Percentiles rank a stretch among this genome's conserved stretches.
These are phyloP conservation scores for Blastobotrys chiropterorum DNA, from an alignment of 805 yeast species.

Conservation along the genomic window DNA sequence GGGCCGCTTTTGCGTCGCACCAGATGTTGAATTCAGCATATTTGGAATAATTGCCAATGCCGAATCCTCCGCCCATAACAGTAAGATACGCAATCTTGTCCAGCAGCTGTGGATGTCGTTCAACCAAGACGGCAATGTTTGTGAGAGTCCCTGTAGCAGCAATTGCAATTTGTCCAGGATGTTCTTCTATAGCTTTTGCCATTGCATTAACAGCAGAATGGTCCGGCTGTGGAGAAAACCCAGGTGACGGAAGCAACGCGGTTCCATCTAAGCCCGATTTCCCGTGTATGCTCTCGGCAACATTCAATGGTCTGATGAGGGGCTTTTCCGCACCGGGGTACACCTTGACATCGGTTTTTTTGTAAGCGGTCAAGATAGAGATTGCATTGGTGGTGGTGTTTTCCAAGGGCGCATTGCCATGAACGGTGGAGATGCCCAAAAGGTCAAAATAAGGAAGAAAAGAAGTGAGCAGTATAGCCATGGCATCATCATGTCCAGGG, in stretches of 20 bases:
- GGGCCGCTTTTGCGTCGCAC: constrained; percentile 74
- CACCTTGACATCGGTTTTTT: constrained; percentile 47
- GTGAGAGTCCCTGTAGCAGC: constrained; percentile 78
- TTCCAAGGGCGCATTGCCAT: constrained; percentile 61
- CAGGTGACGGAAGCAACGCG: constrained; percentile 47
- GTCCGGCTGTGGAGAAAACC: constrained; percentile 27
- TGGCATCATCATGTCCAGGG: constrained; percentile 86
- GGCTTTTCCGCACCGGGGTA: constrained; percentile 62
- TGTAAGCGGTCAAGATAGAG: constrained; percentile 56
- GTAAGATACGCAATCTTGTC: constrained; percentile 46
- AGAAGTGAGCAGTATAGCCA: constrained; percentile 61
- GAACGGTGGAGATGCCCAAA: constrained; percentile 67
- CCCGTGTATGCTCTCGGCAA: constrained; percentile 68
- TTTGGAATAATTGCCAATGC: constrained; percentile 42
- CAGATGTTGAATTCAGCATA: constrained; percentile 71
- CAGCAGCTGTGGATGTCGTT: constrained; percentile 48
- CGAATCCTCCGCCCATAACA: constrained; percentile 70
- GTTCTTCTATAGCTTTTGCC: constrained; percentile 37
- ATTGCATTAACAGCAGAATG: constrained; percentile 37
- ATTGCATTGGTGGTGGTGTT: constrained; percentile 66
- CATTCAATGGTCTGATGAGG: constrained; percentile 40
- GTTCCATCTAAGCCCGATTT: constrained; percentile 75
- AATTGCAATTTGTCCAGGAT: constrained; percentile 47
- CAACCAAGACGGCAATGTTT: constrained; percentile 54
- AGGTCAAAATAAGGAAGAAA: constrained; percentile 53